Evolutionary conservation across 2,329 filamentous ascomycete genomes (phyloP).

Genomic region (Lecanosticta acicola): DNA sequence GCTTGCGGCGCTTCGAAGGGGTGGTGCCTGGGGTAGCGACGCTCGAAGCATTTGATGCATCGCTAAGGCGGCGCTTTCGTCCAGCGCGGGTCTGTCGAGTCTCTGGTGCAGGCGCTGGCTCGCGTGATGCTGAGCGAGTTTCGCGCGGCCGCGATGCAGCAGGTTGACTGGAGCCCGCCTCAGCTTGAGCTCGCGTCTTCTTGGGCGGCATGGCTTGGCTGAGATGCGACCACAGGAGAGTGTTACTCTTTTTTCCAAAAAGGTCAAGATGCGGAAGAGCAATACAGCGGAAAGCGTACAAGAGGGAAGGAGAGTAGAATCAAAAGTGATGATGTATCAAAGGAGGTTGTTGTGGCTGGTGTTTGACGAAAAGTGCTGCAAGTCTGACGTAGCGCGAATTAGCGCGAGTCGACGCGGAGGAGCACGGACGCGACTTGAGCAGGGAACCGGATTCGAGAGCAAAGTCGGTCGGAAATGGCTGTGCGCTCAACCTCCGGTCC

Average conservation of each 20-base stretch:
- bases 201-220: slow-evolving; percentile 6
- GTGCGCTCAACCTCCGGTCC: too few relatives aligned
- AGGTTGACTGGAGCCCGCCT: slow-evolving; percentile 2
- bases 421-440: background rate
- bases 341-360: background rate
- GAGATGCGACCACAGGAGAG: background rate
- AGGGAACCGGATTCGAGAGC: too few relatives aligned
- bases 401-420: background rate
- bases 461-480: background rate
- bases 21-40: background rate
- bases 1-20: background rate
- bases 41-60: slow-evolving; percentile 4
- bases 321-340: background rate
- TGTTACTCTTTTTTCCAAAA: background rate
- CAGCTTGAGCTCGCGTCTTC: slow-evolving; percentile 1
- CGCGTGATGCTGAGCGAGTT: slow-evolving; percentile 4
- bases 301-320: too few relatives aligned
- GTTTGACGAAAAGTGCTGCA: background rate
- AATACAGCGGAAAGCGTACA: background rate
- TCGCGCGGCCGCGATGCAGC: background rate
- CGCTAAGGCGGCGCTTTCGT: slow-evolving; percentile 6
- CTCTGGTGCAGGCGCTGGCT: background rate
- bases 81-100: slow-evolving; percentile 2
- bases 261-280: background rate
- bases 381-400: background rate